Evolutionary conservation across 2,329 filamentous ascomycete genomes (phyloP).

Genomic region (Verticillium nubilum): DNA sequence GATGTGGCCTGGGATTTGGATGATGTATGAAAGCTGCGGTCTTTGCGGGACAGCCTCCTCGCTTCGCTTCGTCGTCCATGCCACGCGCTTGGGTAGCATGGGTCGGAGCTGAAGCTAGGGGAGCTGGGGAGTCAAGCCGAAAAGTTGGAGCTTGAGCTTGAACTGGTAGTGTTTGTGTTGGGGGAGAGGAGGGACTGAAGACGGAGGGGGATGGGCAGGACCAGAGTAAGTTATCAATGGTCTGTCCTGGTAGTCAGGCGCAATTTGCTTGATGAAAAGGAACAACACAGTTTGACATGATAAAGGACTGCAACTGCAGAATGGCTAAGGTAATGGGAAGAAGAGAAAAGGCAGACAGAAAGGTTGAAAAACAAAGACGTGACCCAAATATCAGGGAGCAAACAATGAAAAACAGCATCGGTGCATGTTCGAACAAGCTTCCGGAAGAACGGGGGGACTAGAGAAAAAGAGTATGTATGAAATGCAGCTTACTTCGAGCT

Average conservation of each 20-base stretch:
- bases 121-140: neutral
- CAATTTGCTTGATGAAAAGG: neutral
- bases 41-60: neutral
- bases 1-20: neutral
- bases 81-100: conserved; percentile 14
- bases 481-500: conserved; percentile 8
- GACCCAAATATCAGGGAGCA: no score
- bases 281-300: no score
- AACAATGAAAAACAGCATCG: no score
- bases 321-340: neutral
- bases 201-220: neutral
- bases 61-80: neutral
- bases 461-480: neutral
- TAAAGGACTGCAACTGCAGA: no score
- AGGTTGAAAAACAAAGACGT: no score
- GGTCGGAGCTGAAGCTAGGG: neutral
- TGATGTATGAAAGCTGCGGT: neutral
- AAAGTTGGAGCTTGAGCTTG: neutral
- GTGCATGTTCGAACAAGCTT: no score
- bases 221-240: neutral
- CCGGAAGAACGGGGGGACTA: neutral
- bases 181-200: neutral
- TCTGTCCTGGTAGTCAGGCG: neutral
- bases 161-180: neutral
- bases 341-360: no score